A percentile compares a stretch with the other conserved stretches of the same genome.
These are phyloP conservation scores for Linum tenue DNA, from an alignment of 345 rosid genomes.

Conservation along the genomic window DNA sequence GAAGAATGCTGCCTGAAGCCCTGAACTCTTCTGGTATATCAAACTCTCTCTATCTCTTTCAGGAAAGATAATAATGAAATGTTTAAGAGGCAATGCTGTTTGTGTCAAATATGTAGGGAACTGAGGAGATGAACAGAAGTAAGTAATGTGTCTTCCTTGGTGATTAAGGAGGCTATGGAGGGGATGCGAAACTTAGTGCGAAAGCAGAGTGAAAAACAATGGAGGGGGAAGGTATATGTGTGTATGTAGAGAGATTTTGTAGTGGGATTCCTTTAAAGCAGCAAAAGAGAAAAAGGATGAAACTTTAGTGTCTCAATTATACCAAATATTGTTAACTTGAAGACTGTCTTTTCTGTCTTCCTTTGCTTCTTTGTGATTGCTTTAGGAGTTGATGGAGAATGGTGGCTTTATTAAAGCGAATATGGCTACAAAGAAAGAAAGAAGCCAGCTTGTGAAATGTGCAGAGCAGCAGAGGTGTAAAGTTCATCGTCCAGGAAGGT, in stretches of 20 bases:
- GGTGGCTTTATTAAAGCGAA: conserved; percentile 22
- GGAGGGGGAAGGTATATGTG: conserved; percentile 34
- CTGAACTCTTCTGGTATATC: no score
- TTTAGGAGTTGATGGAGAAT: conserved; percentile 3
- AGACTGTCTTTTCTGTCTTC: conserved; percentile 15
- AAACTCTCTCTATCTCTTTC: background rate
- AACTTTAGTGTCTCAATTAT: conserved; percentile 12
- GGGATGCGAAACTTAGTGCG: conserved; percentile 41
- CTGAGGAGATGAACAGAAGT: conserved; percentile 7
- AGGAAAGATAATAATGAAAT: background rate
- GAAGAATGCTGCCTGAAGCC: no score
- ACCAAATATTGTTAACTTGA: conserved; percentile 21
- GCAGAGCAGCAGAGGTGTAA: background rate
- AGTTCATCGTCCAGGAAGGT: background rate
- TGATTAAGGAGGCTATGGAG: conserved; percentile 29
- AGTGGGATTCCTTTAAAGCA: conserved; percentile 43
- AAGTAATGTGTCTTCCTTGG: conserved; percentile 32
- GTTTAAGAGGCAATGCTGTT: background rate
- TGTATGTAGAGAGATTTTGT: background rate
- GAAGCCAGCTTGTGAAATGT: background rate
- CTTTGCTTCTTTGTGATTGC: conserved; percentile 17
- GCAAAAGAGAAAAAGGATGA: background rate
- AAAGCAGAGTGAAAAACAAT: conserved; percentile 20
- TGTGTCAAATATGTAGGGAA: conserved; percentile 18
- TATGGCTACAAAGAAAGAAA: background rate